Evolutionary conservation across 768 basidiomycete species (phyloP).

Genomic region (Panus rudis): DNA sequence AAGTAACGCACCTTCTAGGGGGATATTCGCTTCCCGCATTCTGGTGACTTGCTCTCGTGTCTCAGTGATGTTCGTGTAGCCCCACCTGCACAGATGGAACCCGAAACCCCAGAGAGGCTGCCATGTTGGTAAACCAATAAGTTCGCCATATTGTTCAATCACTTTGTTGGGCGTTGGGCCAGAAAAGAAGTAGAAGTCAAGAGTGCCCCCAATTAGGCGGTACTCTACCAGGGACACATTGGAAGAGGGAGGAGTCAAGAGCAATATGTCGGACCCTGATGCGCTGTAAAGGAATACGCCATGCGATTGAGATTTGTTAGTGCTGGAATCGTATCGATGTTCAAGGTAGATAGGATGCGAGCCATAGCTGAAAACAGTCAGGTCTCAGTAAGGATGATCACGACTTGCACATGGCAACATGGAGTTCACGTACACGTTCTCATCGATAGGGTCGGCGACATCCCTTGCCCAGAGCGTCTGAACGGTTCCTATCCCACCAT

Average conservation of each 20-base stretch:
- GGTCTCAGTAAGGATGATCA: no score
- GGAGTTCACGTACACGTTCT: conserved; percentile 47
- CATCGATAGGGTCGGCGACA: conserved; percentile 52
- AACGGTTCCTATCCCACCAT: conserved; percentile 45
- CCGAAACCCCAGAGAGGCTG: conserved; percentile 74
- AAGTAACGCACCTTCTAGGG: conserved; percentile 54
- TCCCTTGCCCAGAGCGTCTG: conserved; percentile 68
- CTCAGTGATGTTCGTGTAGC: conserved; percentile 46
- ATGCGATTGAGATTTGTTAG: conserved; percentile 52
- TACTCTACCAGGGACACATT: conserved; percentile 64
- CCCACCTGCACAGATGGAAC: conserved; percentile 67
- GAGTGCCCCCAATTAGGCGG: conserved; percentile 63
- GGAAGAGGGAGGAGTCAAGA: conserved; percentile 50
- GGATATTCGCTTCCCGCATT: conserved; percentile 65
- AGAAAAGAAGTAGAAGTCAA: conserved; percentile 74
- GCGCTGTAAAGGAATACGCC: conserved; percentile 73
- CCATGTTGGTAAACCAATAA: conserved; percentile 65
- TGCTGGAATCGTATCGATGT: conserved; percentile 52
- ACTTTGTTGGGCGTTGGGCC: conserved; percentile 47
- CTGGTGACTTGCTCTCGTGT: conserved; percentile 45
- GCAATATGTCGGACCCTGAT: conserved; percentile 63
- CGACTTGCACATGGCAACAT: not conserved
- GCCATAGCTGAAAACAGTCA: conserved; percentile 45
- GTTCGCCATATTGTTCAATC: conserved; percentile 60
- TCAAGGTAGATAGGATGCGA: conserved; percentile 67